Evolutionary conservation across 1,284 basidiomycete species (phyloP), one percentile per base, ranked within the genome.

Genomic region (Puccinia brachypodii): DNA sequence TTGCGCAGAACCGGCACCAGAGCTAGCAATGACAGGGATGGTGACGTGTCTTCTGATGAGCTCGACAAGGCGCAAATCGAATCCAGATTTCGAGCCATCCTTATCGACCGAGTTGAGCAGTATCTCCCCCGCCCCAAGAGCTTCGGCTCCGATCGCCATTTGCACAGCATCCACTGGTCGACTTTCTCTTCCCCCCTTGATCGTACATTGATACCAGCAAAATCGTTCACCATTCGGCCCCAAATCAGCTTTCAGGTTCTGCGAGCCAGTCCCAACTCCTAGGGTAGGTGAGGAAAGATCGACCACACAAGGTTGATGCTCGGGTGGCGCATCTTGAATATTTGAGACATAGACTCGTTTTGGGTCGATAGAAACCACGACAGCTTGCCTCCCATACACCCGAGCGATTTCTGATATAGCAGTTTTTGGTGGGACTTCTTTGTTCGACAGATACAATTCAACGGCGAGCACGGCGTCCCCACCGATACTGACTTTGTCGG

Each of bases 131-230:
- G 97, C 96, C 0, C 97, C 97, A 25, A 99, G 90, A 33, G 87
- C 87, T 87, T 97, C 94, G 25, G 92, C 94, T 31, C 96, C 97
- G 74, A 91, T 89, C 1, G 94, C 95, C 25, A 99, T 91, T 87
- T 99, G 92, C 28, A 95, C 91, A 25, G 92, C 97, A 28, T 97
- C 97, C n/a, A 99, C 87, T 77, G 92, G 91, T n/a, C 95, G 90
- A 53, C 89, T 87, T 85, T 95, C 93, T 53, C 97, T 91, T 22
- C 97, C 97, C 69, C 97, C 96, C 7, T 92, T 94, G 77, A 98
- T 93, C 16, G 97, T 99, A 87, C 96, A 98, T 86, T 95, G 94
- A 87, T 99, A 99, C 96, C 96, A 99, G 95, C 97, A 88, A 83
- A 81, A 98, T 66, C 91, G 91, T 86, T 92, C 92, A 81, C 91